These are phyloP conservation scores for Vanrija sp. DNA, from an alignment of 1,284 basidiomycete genomes.

Conservation along the genomic window DNA sequence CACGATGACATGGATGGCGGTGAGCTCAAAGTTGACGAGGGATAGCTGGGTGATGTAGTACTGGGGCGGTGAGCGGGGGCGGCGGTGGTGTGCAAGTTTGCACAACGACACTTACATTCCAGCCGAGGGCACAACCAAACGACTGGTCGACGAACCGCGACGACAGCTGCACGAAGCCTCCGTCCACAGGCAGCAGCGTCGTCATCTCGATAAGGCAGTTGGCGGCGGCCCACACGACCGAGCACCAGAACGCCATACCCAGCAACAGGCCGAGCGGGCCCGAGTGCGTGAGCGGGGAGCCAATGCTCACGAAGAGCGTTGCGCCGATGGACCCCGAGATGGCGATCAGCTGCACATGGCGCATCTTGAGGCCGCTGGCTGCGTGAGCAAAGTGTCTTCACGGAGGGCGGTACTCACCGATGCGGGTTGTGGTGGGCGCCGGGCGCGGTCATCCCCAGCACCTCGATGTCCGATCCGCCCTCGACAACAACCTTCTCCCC, in stretches of 20 bases:
- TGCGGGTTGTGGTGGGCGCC: not conserved
- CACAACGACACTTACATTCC: constrained; percentile 7
- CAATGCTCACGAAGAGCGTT: constrained; percentile 28
- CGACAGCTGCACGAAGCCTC: constrained; percentile 23
- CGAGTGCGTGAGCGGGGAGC: constrained; percentile 17
- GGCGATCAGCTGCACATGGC: constrained; percentile 31
- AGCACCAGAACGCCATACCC: constrained; percentile 20
- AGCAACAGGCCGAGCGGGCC: constrained; percentile 28
- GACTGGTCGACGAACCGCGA: constrained; percentile 22
- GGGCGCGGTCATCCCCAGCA: no score
- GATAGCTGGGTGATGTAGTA: not conserved
- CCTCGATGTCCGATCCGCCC: no score
- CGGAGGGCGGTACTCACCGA: not conserved
- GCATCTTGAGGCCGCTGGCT: constrained; percentile 17
- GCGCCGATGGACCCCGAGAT: constrained; percentile 25
- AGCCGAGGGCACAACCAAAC: constrained; percentile 22
- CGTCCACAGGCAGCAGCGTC: constrained; percentile 23
- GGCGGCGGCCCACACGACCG: constrained; percentile 19
- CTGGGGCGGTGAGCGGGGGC: not conserved
- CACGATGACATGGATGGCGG: constrained; percentile 27
- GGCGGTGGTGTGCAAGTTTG: not conserved
- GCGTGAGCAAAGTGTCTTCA: not conserved
- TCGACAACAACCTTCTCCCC: no score
- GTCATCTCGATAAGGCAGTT: constrained; percentile 29
- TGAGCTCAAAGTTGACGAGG: constrained; percentile 16